phyloP scores from a whole-genome alignment of 1,284 basidiomycete genomes.

The Microbotryomycetes sp. region DNA sequence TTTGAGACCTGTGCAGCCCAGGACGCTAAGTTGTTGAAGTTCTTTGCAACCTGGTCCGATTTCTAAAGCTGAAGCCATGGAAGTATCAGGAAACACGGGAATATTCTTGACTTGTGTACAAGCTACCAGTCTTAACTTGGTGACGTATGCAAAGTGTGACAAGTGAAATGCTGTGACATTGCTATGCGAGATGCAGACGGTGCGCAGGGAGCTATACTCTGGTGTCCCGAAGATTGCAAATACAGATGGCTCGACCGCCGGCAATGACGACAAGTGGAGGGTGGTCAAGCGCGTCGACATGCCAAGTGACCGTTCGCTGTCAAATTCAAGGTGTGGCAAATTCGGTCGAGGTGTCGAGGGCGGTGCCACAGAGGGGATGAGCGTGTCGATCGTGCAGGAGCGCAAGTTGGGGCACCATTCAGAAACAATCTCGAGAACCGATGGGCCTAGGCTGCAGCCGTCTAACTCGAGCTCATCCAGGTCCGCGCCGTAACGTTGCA shows the following conservation, averaged over 20 bases:
- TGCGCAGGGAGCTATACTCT: not conserved
- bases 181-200: constrained; percentile 5
- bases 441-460: not conserved
- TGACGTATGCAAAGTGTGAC: constrained; percentile 5
- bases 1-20: constrained; percentile 1
- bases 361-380: not conserved
- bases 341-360: constrained; percentile 3
- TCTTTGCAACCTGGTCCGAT: constrained; percentile 3
- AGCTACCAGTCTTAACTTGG: constrained; percentile 1
- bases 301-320: not conserved
- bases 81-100: constrained; percentile 3
- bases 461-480: not conserved
- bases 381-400: not conserved
- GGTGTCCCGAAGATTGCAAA: constrained; percentile 5
- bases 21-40: constrained; percentile 2
- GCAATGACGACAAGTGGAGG: constrained; percentile 7
- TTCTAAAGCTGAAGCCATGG: not conserved
- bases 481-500: not conserved
- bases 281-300: not conserved
- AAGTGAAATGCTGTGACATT: constrained; percentile 4
- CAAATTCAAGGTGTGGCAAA: not conserved
- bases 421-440: not conserved
- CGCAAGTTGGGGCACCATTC: constrained; percentile 8
- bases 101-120: constrained; percentile 1
- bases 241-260: not conserved